phyloP scores from a whole-genome alignment of 2,329 filamentous ascomycete genomes.

The Albophoma yamanashiensis region DNA sequence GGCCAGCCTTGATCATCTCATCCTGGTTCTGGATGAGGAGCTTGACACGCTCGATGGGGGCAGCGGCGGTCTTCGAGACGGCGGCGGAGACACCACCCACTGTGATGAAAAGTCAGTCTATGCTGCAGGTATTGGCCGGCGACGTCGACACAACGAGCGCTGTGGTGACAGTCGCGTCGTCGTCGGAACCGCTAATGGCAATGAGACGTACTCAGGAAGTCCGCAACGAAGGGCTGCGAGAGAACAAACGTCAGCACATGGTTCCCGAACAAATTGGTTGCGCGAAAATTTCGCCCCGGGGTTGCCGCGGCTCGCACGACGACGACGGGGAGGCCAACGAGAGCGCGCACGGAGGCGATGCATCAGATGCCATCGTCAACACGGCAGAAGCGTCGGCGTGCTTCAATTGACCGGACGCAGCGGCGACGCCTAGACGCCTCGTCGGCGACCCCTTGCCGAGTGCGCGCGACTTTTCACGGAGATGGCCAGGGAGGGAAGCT shows the following conservation, averaged over 20 bases:
- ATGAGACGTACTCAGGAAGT: constrained; percentile 88
- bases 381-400: not conserved
- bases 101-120: constrained; percentile 26
- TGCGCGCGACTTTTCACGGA: constrained; percentile 16
- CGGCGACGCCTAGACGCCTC: constrained; percentile 4
- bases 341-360: not conserved
- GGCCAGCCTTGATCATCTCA: constrained; percentile 99
- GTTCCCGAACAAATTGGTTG: not conserved
- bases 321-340: not conserved
- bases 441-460: constrained; percentile 10
- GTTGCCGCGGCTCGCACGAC: not conserved
- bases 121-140: constrained; percentile 1
- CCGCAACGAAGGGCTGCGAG: constrained; percentile 78
- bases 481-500: constrained; percentile 21
- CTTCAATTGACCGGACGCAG: constrained; percentile 9
- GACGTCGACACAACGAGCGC: not conserved
- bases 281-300: constrained; percentile 7
- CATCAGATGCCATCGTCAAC: not conserved
- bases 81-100: constrained; percentile 99
- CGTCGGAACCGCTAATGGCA: not conserved
- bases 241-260: constrained; percentile 21
- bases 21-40: constrained; percentile 99
- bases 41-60: constrained; percentile 99
- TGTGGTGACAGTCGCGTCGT: not conserved
- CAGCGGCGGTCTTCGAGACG: constrained; percentile 99